These are phyloP conservation scores for Ceratocystis lukuohia DNA, from an alignment of 2,329 filamentous ascomycete genomes.

Conservation along the genomic window DNA sequence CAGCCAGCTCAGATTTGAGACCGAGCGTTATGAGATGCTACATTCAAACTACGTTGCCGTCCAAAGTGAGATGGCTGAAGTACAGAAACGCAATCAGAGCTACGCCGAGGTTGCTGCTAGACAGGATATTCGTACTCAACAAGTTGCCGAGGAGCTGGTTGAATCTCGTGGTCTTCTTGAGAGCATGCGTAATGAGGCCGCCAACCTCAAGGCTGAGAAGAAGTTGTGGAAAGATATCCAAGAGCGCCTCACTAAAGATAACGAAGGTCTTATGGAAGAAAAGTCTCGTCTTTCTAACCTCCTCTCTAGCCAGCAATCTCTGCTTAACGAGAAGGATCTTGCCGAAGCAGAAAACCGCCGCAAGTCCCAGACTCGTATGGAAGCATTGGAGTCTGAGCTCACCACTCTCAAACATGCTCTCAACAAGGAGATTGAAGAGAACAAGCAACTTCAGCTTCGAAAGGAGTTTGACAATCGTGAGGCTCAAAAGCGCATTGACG, in stretches of 20 bases:
- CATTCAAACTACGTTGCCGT: slow-evolving; percentile 76
- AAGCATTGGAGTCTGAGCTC: slow-evolving; percentile 67
- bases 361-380: slow-evolving; percentile 63
- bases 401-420: slow-evolving; percentile 69
- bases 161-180: slow-evolving; percentile 72
- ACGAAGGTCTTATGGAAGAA: slow-evolving; percentile 71
- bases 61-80: slow-evolving; percentile 69
- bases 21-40: slow-evolving; percentile 77
- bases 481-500: slow-evolving; percentile 81
- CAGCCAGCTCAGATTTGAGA: slow-evolving; percentile 69
- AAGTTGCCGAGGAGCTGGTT: slow-evolving; percentile 83
- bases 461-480: slow-evolving; percentile 87
- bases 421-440: slow-evolving; percentile 68
- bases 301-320: slow-evolving; percentile 69
- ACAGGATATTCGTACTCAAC: slow-evolving; percentile 79
- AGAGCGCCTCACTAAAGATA: slow-evolving; percentile 74
- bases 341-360: slow-evolving; percentile 69
- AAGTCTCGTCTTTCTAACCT: slow-evolving; percentile 71
- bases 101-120: slow-evolving; percentile 75
- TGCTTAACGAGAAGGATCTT: slow-evolving; percentile 85
- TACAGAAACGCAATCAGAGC: slow-evolving; percentile 67
- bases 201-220: slow-evolving; percentile 90
- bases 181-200: slow-evolving; percentile 76
- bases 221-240: slow-evolving; percentile 91
- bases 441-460: slow-evolving; percentile 65